Conservation (phyloP, 108 stramenopile species). For the Schizochytrium sp. region DNA sequence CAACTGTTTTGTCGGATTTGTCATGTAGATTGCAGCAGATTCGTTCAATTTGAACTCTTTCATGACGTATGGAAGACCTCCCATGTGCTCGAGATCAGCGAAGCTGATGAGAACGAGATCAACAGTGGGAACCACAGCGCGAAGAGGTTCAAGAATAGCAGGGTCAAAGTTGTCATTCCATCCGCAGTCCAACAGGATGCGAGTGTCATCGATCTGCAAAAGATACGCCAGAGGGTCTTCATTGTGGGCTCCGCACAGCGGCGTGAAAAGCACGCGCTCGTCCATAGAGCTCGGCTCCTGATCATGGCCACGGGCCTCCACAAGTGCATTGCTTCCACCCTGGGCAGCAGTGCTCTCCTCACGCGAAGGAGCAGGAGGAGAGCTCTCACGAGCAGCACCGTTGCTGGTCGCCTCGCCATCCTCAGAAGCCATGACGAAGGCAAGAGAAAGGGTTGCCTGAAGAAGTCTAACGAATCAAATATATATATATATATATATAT, state of each 20-base stretch:
- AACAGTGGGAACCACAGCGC: constrained; percentile 39
- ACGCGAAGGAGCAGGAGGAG: too few relatives aligned
- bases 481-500: too few relatives aligned
- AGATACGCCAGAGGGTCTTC: constrained; percentile 26
- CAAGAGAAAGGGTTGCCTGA: too few relatives aligned
- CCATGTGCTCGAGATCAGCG: constrained; percentile 57
- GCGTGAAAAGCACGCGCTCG: constrained; percentile 60
- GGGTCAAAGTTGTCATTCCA: constrained; percentile 33
- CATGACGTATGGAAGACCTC: constrained; percentile 34
- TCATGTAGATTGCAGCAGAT: not conserved
- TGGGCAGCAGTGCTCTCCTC: too few relatives aligned
- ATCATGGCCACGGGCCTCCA: not conserved
- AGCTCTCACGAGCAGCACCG: too few relatives aligned
- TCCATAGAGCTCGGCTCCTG: constrained; percentile 40
- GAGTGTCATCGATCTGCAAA: constrained; percentile 33
- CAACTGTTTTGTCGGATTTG: constrained; percentile 34
- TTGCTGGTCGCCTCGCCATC: too few relatives aligned
- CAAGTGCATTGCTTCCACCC: too few relatives aligned
- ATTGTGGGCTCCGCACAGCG: constrained; percentile 46
- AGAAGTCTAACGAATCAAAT: too few relatives aligned
- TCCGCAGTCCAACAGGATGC: constrained; percentile 57
- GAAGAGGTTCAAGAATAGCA: constrained; percentile 48
- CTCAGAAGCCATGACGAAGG: too few relatives aligned
- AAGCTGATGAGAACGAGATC: constrained; percentile 21
- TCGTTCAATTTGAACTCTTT: constrained; percentile 13